phyloP scores from a whole-genome alignment of 2,329 filamentous ascomycete species.

The Neoscytalidium dimidiatum region DNA sequence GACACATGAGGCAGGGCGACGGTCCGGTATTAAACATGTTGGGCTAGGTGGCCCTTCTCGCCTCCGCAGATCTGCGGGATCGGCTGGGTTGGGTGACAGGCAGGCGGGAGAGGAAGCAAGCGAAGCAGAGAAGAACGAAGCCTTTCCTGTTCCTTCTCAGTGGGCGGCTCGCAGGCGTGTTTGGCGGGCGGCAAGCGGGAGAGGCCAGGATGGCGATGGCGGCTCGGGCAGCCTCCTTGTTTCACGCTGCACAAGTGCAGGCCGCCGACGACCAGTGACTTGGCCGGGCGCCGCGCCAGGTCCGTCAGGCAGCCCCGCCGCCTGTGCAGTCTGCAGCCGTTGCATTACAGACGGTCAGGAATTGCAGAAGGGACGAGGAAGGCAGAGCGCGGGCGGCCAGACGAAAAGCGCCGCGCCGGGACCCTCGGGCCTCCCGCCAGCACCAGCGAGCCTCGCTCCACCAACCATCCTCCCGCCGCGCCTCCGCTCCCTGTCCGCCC shows the following conservation, averaged over 20 bases:
- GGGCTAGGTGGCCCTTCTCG: not conserved
- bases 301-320: not conserved
- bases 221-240: not conserved
- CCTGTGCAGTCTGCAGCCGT: not conserved
- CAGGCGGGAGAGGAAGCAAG: not conserved
- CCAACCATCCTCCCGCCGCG: not conserved
- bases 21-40: not conserved
- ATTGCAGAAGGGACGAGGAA: no score
- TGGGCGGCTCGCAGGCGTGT: not conserved
- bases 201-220: not conserved
- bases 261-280: not conserved
- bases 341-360: not conserved
- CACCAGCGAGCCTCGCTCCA: not conserved
- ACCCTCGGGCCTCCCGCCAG: not conserved
- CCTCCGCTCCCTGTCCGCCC: not conserved
- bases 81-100: not conserved
- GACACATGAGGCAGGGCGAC: not conserved
- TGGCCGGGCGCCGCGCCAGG: not conserved
- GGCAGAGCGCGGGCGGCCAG: no score
- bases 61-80: not conserved
- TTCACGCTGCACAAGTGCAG: not conserved
- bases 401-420: not conserved
- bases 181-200: conserved; percentile 1
- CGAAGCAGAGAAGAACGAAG: not conserved
- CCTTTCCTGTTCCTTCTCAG: not conserved